Conservation (phyloP, 1,284 basidiomycete species). For the Meripilus lineatus region DNA sequence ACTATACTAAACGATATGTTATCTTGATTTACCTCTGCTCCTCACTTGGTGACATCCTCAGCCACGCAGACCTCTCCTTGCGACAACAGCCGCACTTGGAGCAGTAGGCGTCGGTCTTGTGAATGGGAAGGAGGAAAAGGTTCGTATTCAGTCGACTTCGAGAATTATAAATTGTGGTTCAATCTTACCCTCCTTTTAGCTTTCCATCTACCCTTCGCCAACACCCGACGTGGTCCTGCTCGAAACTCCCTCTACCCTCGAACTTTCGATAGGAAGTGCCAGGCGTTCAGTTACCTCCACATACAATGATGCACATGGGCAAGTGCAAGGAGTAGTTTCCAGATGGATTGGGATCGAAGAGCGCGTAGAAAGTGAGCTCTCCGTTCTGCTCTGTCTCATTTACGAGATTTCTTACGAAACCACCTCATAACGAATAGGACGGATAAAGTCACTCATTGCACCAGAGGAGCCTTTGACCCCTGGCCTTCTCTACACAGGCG, state of each 20-base stretch:
- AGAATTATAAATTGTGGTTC: too few relatives aligned
- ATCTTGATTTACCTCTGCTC: too few relatives aligned
- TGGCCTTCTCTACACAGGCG: constrained; percentile 81
- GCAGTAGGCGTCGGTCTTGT: too few relatives aligned
- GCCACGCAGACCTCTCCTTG: too few relatives aligned
- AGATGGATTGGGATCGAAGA: constrained; percentile 82
- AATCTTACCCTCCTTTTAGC: too few relatives aligned
- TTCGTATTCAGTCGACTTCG: too few relatives aligned
- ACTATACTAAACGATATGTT: too few relatives aligned
- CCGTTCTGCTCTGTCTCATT: background rate
- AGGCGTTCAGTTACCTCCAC: constrained; percentile 53
- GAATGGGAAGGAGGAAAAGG: too few relatives aligned
- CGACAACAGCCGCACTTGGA: too few relatives aligned
- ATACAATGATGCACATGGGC: constrained; percentile 51
- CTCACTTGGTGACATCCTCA: too few relatives aligned
- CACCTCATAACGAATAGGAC: constrained; percentile 38
- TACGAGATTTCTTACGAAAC: background rate
- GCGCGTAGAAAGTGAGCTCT: constrained; percentile 72
- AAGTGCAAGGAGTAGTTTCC: constrained; percentile 67
- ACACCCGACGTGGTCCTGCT: constrained; percentile 62
- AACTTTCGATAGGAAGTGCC: constrained; percentile 64
- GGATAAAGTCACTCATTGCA: constrained; percentile 78
- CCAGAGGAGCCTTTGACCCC: constrained; percentile 82
- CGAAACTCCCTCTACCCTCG: constrained; percentile 68
- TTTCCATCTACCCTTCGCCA: constrained; percentile 72